Evolutionary conservation across 2,329 filamentous ascomycete genomes (phyloP).

Genomic region (Hirsutella minnesotensis): DNA sequence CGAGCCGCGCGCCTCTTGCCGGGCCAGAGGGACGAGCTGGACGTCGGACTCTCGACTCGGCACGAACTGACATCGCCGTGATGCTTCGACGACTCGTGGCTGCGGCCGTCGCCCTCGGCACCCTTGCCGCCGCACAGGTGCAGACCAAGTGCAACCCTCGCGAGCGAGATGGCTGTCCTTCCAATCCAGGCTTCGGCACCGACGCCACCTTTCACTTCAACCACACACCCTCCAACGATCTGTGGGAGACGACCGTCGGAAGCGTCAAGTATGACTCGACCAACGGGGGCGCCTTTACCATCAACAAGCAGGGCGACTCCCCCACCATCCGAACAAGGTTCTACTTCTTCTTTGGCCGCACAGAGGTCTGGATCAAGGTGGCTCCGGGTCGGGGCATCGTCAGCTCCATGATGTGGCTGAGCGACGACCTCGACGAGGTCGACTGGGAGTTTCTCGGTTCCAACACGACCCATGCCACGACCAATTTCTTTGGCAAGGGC

Average conservation of each 20-base stretch:
- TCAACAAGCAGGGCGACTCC: conserved; percentile 58
- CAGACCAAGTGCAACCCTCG: conserved; percentile 68
- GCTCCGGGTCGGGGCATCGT: conserved; percentile 66
- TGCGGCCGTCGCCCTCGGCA: conserved; percentile 26
- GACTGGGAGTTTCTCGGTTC: conserved; percentile 76
- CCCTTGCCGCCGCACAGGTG: conserved; percentile 55
- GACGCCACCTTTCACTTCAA: conserved; percentile 55
- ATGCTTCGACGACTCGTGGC: conserved; percentile 13
- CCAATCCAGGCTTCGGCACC: conserved; percentile 59
- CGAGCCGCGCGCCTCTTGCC: not conserved
- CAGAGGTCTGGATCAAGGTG: conserved; percentile 68
- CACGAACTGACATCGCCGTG: conserved; percentile 1
- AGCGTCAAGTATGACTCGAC: conserved; percentile 47
- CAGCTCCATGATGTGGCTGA: conserved; percentile 72
- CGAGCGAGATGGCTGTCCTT: conserved; percentile 50
- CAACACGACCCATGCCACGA: conserved; percentile 50
- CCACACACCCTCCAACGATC: conserved; percentile 39
- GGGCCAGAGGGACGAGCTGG: not conserved
- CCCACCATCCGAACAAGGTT: conserved; percentile 70
- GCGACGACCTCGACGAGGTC: conserved; percentile 75
- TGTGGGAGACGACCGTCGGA: conserved; percentile 61
- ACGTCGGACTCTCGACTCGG: not conserved
- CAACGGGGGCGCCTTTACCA: conserved; percentile 59
- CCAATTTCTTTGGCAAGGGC: conserved; percentile 75
- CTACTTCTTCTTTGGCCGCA: conserved; percentile 76